Evolutionary conservation across 331 rosid genomes (phyloP).

Genomic region (Phaseolus coccineus): DNA sequence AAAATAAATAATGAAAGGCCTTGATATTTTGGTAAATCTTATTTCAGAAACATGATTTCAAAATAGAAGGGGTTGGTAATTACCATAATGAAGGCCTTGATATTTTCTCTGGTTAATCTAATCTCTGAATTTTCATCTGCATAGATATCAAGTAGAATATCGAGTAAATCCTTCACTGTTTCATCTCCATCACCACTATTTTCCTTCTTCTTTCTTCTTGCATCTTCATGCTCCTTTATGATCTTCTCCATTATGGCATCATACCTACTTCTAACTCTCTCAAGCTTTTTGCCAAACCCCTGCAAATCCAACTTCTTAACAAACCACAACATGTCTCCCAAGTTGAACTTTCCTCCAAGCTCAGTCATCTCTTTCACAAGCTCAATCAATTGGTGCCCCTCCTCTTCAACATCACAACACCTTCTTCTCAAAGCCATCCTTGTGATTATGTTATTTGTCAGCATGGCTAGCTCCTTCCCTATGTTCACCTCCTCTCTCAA

Average conservation of each 20-base stretch:
- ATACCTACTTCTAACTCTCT: constrained; percentile 50
- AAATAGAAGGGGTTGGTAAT: too few species aligned
- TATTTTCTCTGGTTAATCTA: constrained; percentile 58
- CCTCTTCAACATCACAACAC: constrained; percentile 52
- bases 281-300: constrained; percentile 56
- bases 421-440: constrained; percentile 57
- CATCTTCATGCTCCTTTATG: constrained; percentile 62
- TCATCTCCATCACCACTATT: constrained; percentile 20
- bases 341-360: constrained; percentile 59
- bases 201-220: constrained; percentile 41
- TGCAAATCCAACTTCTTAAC: constrained; percentile 67
- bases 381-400: constrained; percentile 51
- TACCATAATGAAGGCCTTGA: constrained; percentile 62
- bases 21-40: too few species aligned
- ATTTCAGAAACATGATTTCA: too few species aligned
- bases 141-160: constrained; percentile 59
- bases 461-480: constrained; percentile 46
- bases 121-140: constrained; percentile 55
- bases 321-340: constrained; percentile 67
- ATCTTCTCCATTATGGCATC: constrained; percentile 60
- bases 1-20: too few species aligned
- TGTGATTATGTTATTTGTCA: constrained; percentile 56
- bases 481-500: constrained; percentile 51
- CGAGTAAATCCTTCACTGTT: constrained; percentile 54
- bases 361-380: constrained; percentile 53